These are phyloP conservation scores for Rhodotorula taiwanensis DNA, from an alignment of 768 basidiomycete species.

Conservation along the genomic window DNA sequence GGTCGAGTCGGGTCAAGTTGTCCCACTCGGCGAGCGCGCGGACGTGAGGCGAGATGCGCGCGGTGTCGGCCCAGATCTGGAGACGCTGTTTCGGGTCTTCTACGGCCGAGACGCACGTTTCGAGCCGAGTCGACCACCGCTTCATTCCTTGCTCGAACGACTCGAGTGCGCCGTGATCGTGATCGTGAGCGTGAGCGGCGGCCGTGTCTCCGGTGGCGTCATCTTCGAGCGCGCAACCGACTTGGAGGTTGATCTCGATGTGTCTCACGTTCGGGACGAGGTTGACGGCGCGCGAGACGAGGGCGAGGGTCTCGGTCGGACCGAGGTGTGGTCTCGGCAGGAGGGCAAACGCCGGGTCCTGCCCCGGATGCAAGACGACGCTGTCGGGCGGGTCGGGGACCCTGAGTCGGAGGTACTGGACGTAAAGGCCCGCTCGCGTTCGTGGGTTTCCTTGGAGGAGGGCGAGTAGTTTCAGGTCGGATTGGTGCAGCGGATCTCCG, in stretches of 20 bases:
- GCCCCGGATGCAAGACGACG: background rate
- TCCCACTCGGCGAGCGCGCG: background rate
- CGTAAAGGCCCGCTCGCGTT: no score
- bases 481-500: background rate
- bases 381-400: conserved; percentile 1
- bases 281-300: background rate
- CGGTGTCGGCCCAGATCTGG: background rate
- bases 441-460: no score
- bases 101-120: conserved; percentile 1
- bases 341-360: background rate
- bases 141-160: background rate
- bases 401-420: conserved; percentile 7
- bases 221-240: conserved; percentile 9
- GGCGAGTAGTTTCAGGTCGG: background rate
- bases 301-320: background rate
- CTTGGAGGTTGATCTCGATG: conserved; percentile 10
- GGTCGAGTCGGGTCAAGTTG: conserved; percentile 11
- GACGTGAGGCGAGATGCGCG: conserved; percentile 4
- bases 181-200: background rate
- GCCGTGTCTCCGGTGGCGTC: background rate
- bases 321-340: conserved; percentile 1
- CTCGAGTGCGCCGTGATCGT: background rate
- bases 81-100: conserved; percentile 11
- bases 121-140: background rate
- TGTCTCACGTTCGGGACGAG: background rate